Base-by-base conservation (phyloP, 805 yeast species). In the Torulaspora microellipsoides region DNA sequence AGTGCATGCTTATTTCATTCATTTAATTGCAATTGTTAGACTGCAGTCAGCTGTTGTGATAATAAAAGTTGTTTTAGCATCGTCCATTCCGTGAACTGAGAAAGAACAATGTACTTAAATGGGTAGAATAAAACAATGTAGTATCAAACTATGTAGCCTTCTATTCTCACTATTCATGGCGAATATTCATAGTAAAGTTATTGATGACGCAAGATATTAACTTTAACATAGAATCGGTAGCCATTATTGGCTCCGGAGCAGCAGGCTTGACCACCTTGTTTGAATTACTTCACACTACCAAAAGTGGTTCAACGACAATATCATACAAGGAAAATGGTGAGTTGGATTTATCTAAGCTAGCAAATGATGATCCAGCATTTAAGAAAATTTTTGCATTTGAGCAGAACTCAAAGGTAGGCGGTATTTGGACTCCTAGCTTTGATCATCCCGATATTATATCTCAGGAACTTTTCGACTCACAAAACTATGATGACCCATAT, bases 211-310 rank as follows among this genome's bases (percentile, higher is more conserved):
- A 31, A 15, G 40, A 23, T n/a, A 20, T 25, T 7, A 30, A 13
- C 11, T 43, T 47, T 27, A 31, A 40, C 13, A 36, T 47, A 23
- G 43, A 58, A 34, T 58, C 62, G 8, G 59, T 69, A 3, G 73
- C 71, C 3, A 59, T 69, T 15, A 59, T 69, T 14, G 73, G 72
- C 7, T 71, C 69, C 5, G 74, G 73, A n/a, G 71, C 71, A 2
- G 66, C 70, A 2, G 73, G 74, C 1, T 54, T 69, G 3, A 67
- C 72, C 0, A 32, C 70, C 1, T 36, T 65, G 7, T 55, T 60
- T 43, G 72, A 69, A 35, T 51, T 69, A 1, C 46, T 66, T 0
- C 55, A 64, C 42, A 54, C 66, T 3, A 47, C 49, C 10, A 53
- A 52, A 15, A 62, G 62, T 31, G 65, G 67, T 1, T 46, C 57